These are phyloP conservation scores for Pseudogymnoascus sp. DNA, from an alignment of 2,329 filamentous ascomycete species.

Conservation along the genomic window DNA sequence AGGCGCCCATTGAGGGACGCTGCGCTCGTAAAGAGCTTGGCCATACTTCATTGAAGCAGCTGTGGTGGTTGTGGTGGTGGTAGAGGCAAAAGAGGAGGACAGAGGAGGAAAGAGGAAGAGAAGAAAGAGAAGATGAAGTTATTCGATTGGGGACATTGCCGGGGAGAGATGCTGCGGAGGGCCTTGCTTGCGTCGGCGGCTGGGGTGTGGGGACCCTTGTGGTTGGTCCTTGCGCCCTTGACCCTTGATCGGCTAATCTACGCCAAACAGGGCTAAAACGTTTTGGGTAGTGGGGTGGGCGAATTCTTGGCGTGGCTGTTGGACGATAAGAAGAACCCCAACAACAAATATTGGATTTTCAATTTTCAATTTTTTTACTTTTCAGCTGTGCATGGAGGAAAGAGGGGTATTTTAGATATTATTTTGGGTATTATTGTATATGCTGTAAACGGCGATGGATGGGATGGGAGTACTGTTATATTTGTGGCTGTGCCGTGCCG, in stretches of 20 bases:
- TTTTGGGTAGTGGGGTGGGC: not conserved
- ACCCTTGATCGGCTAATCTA: slow-evolving; percentile 5
- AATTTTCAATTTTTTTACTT: not conserved
- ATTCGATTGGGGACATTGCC: not conserved
- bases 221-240: not conserved
- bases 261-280: not conserved
- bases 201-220: not conserved
- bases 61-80: not conserved
- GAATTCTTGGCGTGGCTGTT: not conserved
- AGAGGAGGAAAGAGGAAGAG: not conserved
- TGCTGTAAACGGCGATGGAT: not conserved
- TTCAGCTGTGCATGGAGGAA: not conserved
- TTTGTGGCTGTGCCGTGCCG: not conserved
- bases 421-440: too few species aligned
- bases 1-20: slow-evolving; percentile 74
- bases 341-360: not conserved
- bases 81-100: not conserved
- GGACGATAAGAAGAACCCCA: not conserved
- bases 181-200: not conserved
- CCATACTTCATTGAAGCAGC: slow-evolving; percentile 62
- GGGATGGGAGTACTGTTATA: not conserved
- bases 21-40: slow-evolving; percentile 64
- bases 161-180: not conserved
- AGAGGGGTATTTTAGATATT: not conserved
- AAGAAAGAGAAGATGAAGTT: not conserved